Conservation (phyloP, 2,329 filamentous ascomycete genomes). For the Ophiocordyceps camponoti-rufipedis region DNA sequence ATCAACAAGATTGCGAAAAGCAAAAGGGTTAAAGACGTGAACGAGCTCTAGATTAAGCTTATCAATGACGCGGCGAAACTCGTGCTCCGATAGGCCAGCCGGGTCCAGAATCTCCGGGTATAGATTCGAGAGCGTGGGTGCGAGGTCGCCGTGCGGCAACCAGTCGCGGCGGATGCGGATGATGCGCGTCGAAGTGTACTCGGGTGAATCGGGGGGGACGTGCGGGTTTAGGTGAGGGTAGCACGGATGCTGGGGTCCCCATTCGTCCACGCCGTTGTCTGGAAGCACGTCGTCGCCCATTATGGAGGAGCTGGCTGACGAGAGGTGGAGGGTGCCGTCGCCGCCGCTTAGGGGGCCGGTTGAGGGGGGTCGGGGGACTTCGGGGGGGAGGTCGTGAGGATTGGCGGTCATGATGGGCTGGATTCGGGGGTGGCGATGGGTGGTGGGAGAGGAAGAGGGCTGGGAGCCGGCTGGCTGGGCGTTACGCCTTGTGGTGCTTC, state of each 20-base stretch:
- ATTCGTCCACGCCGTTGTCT: slow-evolving; percentile 51
- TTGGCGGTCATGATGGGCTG: no score
- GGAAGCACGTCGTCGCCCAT: slow-evolving; percentile 46
- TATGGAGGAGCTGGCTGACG: slow-evolving; percentile 40
- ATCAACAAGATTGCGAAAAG: slow-evolving; percentile 61
- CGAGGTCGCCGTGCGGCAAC: slow-evolving; percentile 75
- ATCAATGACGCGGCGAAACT: slow-evolving; percentile 69
- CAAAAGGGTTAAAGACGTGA: slow-evolving; percentile 65
- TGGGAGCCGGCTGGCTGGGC: no score
- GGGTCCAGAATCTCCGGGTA: slow-evolving; percentile 94
- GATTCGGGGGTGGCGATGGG: no score
- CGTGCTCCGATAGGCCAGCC: slow-evolving; percentile 60
- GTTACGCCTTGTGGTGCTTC: no score
- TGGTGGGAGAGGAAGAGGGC: no score
- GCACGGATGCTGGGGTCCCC: slow-evolving; percentile 88
- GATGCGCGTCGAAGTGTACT: slow-evolving; percentile 65
- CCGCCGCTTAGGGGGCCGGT: not conserved
- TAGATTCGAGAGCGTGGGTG: slow-evolving; percentile 83
- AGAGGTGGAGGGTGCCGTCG: slow-evolving; percentile 15
- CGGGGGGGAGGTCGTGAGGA: slow-evolving; percentile 18
- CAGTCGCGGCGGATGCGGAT: slow-evolving; percentile 87
- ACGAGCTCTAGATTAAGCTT: slow-evolving; percentile 64
- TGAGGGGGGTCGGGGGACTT: not conserved
- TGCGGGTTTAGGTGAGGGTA: slow-evolving; percentile 89
- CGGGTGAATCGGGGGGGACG: slow-evolving; percentile 56